Evolutionary conservation across 352 stramenopile genomes (phyloP).

Genomic region (Bremia lactucae): DNA sequence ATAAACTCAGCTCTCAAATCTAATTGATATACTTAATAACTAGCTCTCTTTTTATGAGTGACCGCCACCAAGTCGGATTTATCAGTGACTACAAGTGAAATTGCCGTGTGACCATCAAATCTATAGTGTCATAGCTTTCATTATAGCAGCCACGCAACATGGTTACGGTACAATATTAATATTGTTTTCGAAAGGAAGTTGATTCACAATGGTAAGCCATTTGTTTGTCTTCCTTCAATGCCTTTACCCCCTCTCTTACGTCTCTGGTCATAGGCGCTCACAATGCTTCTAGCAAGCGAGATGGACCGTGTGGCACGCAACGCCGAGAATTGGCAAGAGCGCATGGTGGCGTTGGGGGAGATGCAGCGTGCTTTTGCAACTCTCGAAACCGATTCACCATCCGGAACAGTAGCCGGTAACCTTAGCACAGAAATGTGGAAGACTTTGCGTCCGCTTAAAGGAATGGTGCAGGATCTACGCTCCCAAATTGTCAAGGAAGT

Average conservation of each 20-base stretch:
- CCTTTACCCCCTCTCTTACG: background rate
- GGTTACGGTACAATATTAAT: too few relatives aligned
- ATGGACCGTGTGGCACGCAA: slow-evolving; percentile 75
- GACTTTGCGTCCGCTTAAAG: slow-evolving; percentile 57
- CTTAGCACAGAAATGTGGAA: slow-evolving; percentile 60
- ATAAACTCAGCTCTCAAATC: too few relatives aligned
- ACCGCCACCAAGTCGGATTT: too few relatives aligned
- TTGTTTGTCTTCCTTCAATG: too few relatives aligned
- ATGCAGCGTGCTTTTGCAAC: slow-evolving; percentile 62
- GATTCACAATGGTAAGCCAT: too few relatives aligned
- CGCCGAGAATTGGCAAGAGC: slow-evolving; percentile 77
- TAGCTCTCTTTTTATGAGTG: too few relatives aligned
- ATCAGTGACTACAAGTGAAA: too few relatives aligned
- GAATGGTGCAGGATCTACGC: slow-evolving; percentile 64
- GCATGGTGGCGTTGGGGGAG: slow-evolving; percentile 43
- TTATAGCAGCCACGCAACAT: too few relatives aligned
- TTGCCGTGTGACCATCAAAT: too few relatives aligned
- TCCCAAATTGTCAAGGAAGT: slow-evolving; percentile 84
- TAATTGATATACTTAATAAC: too few relatives aligned
- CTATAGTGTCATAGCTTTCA: too few relatives aligned
- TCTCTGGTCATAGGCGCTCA: slow-evolving; percentile 21
- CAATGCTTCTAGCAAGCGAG: slow-evolving; percentile 33
- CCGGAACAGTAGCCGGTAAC: slow-evolving; percentile 15
- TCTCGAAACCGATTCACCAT: slow-evolving; percentile 30
- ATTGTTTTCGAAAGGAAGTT: too few relatives aligned